Evolutionary conservation across 1,284 basidiomycete species (phyloP).

Genomic region (Serendipita sp.): DNA sequence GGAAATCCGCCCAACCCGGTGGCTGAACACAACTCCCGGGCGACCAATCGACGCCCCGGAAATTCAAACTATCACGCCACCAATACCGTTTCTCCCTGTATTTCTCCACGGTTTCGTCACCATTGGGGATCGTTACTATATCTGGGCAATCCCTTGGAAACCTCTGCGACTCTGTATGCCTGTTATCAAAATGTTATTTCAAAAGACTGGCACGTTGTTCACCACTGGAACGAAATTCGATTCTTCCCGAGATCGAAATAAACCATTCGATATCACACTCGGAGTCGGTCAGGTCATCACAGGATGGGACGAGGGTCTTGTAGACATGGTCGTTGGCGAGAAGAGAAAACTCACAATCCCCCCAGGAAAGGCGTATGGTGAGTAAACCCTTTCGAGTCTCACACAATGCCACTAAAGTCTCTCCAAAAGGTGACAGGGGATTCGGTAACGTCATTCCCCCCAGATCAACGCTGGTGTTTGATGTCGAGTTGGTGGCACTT

Average conservation of each 20-base stretch:
- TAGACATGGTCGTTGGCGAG: constrained; percentile 77
- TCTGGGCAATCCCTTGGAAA: too few species aligned
- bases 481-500: constrained; percentile 63
- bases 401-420: neutral
- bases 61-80: too few species aligned
- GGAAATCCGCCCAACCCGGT: too few species aligned
- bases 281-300: constrained; percentile 69
- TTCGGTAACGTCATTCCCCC: constrained; percentile 70
- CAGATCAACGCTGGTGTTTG: constrained; percentile 76
- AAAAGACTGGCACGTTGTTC: constrained; percentile 58
- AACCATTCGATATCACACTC: constrained; percentile 55
- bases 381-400: constrained; percentile 21
- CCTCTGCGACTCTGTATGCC: too few species aligned
- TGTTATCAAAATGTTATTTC: too few species aligned
- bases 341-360: constrained; percentile 87
- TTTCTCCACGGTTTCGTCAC: too few species aligned
- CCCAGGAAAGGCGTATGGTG: constrained; percentile 64
- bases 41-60: too few species aligned
- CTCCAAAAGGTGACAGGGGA: constrained; percentile 50
- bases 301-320: constrained; percentile 68
- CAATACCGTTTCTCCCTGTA: too few species aligned
- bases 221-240: constrained; percentile 70
- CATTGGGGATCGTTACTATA: too few species aligned
- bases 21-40: too few species aligned
- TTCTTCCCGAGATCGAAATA: constrained; percentile 46